Percentiles rank a stretch among this genome's conserved stretches.
These are phyloP conservation scores for Penicillium verhagenii DNA, from an alignment of 495 filamentous ascomycete species.

Conservation along the genomic window DNA sequence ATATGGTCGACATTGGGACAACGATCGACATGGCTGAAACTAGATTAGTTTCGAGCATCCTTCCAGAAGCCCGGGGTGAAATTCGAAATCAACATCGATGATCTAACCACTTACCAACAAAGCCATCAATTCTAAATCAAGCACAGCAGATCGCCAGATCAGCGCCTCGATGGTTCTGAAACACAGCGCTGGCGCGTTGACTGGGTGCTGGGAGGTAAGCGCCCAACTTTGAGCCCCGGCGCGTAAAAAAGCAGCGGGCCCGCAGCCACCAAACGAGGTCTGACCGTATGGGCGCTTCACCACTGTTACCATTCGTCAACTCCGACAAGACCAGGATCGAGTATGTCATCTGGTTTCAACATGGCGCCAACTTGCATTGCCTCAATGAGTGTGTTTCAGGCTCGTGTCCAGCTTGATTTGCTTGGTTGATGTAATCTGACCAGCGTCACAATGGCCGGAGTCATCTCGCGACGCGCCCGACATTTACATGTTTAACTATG, in stretches of 20 bases:
- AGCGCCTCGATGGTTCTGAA: slow-evolving; percentile 10
- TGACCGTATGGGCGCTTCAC: slow-evolving; percentile 23
- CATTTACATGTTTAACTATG: slow-evolving; percentile 20
- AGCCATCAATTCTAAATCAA: background rate
- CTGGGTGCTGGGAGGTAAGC: slow-evolving; percentile 16
- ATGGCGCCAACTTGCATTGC: slow-evolving; percentile 33
- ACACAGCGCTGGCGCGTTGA: slow-evolving; percentile 6
- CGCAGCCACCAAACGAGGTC: slow-evolving; percentile 17
- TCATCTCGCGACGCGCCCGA: slow-evolving; percentile 11
- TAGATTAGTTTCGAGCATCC: background rate
- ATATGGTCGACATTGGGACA: too few species aligned
- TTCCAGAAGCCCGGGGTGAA: background rate
- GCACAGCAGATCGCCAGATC: slow-evolving; percentile 3
- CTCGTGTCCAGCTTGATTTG: background rate
- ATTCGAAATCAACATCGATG: background rate
- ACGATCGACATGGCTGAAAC: background rate
- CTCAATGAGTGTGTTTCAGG: slow-evolving; percentile 30
- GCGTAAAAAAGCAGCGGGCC: slow-evolving; percentile 31
- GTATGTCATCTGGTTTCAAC: slow-evolving; percentile 35
- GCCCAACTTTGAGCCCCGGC: slow-evolving; percentile 31
- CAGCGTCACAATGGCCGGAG: slow-evolving; percentile 13
- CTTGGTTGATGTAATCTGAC: slow-evolving; percentile 5
- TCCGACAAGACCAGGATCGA: background rate
- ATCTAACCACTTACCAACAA: background rate
- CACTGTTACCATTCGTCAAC: slow-evolving; percentile 8